Percentiles rank a stretch among this genome's conserved stretches.
These are phyloP conservation scores for Termitomyces sp. DNA, from an alignment of 768 basidiomycete species.

Conservation along the genomic window DNA sequence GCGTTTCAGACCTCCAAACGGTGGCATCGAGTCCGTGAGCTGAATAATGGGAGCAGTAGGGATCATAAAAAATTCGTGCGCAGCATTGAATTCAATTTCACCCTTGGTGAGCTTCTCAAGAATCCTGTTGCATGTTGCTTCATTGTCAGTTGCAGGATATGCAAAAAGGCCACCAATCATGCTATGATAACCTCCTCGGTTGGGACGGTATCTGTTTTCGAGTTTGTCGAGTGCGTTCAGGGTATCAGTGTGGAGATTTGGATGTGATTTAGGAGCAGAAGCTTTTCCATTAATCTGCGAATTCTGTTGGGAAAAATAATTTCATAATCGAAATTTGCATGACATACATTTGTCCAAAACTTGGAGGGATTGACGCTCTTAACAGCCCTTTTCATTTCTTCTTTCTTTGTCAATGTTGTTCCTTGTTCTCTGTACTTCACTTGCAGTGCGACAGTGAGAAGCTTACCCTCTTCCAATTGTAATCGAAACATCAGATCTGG, in stretches of 20 bases:
- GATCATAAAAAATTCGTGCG: neutral
- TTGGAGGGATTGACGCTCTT: neutral
- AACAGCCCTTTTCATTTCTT: neutral
- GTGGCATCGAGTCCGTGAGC: neutral
- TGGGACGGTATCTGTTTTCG: neutral
- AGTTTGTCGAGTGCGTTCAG: neutral
- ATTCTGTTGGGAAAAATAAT: neutral
- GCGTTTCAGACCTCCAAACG: neutral
- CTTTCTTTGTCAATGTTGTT: neutral
- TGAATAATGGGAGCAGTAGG: neutral
- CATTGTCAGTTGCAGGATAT: neutral
- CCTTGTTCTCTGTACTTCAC: neutral
- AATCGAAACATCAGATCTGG: constrained; percentile 2
- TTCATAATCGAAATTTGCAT: neutral
- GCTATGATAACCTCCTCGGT: neutral
- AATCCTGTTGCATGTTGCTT: neutral
- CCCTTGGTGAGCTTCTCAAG: neutral
- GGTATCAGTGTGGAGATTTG: neutral
- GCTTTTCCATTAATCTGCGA: neutral
- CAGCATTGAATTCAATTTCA: neutral
- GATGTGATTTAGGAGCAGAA: neutral
- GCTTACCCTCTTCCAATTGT: neutral
- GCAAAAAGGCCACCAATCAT: neutral
- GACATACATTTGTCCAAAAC: neutral
- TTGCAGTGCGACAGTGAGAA: constrained; percentile 3